phyloP scores from a whole-genome alignment of 768 basidiomycete genomes.

The Favolaschia claudopus region DNA sequence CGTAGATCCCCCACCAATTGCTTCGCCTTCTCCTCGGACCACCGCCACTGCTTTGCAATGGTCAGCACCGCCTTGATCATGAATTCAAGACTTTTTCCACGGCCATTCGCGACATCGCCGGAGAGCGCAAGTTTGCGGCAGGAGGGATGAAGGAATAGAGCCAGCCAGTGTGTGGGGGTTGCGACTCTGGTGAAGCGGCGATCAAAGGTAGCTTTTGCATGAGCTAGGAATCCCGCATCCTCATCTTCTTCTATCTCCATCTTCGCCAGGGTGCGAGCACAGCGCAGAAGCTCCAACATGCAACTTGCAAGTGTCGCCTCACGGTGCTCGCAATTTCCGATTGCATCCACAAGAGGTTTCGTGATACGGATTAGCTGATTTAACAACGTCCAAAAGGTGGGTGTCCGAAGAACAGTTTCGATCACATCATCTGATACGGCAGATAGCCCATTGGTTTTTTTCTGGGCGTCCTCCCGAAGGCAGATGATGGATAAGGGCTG shows the following conservation, averaged over 20 bases:
- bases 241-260: slow-evolving; percentile 24
- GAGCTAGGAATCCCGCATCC: slow-evolving; percentile 3
- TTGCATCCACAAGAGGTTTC: slow-evolving; percentile 44
- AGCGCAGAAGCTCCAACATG: slow-evolving; percentile 42
- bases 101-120: not conserved
- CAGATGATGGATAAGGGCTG: slow-evolving; percentile 10
- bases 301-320: slow-evolving; percentile 43
- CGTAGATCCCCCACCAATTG: slow-evolving; percentile 32
- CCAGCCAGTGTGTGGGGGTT: not conserved
- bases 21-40: slow-evolving; percentile 28
- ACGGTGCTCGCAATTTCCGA: slow-evolving; percentile 39
- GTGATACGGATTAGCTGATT: slow-evolving; percentile 36
- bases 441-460: slow-evolving; percentile 22
- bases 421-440: slow-evolving; percentile 33
- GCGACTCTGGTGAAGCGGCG: not conserved
- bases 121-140: not conserved
- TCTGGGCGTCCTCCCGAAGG: slow-evolving; percentile 12
- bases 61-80: slow-evolving; percentile 1
- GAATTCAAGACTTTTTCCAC: not conserved
- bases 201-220: not conserved
- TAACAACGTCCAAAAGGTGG: slow-evolving; percentile 30
- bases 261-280: slow-evolving; percentile 26
- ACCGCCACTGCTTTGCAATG: slow-evolving; percentile 35
- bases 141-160: not conserved
- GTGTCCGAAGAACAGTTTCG: slow-evolving; percentile 28